phyloP scores from a whole-genome alignment of 257 asterid genomes.

The Jaltomata sinuosa region DNA sequence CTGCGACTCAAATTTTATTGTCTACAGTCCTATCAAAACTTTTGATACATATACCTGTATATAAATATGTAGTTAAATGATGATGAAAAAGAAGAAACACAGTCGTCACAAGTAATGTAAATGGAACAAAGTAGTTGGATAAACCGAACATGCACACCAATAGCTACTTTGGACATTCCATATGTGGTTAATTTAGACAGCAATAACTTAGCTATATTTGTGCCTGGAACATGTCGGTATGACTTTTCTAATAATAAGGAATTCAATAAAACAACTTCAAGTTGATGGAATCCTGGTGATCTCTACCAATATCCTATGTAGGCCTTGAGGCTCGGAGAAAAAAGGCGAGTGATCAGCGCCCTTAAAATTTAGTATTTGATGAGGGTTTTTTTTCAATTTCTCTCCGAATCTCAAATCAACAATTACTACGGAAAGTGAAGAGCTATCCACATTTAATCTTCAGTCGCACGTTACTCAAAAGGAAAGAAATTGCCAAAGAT shows the following conservation, averaged over 20 bases:
- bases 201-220: background rate
- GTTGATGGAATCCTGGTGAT: constrained; percentile 52
- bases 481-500: no score
- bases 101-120: background rate
- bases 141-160: background rate
- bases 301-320: constrained; percentile 71
- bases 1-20: no score
- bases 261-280: background rate
- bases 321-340: constrained; percentile 95
- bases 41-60: no score
- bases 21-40: no score
- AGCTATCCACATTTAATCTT: no score
- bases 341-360: constrained; percentile 97
- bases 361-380: constrained; percentile 22
- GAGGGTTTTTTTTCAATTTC: no score
- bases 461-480: no score
- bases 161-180: background rate
- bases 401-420: no score
- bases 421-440: no score
- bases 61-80: no score
- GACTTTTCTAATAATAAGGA: background rate
- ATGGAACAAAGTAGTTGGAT: background rate
- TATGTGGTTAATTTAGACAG: background rate
- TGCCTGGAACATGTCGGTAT: background rate
- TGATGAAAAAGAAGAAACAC: no score